phyloP scores from a whole-genome alignment of 768 basidiomycete genomes.

The Lactifluus hygrophoroides region DNA sequence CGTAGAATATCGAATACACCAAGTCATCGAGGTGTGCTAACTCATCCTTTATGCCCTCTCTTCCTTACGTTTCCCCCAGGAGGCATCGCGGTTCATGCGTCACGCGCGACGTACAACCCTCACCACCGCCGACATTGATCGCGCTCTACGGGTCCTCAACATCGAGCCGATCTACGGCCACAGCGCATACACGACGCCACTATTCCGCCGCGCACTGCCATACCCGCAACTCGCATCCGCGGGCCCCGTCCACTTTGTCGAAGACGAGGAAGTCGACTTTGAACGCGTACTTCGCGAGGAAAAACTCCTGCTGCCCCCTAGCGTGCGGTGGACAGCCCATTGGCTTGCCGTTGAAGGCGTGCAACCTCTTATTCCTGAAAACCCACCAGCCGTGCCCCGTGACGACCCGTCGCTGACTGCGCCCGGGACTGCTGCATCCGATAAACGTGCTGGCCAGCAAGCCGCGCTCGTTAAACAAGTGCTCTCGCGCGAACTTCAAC shows the following conservation, averaged over 20 bases:
- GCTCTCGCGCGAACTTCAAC: slow-evolving; percentile 85
- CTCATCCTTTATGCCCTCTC: not conserved
- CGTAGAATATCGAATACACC: slow-evolving; percentile 93
- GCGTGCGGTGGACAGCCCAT: slow-evolving; percentile 85
- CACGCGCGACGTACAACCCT: slow-evolving; percentile 88
- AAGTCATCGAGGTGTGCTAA: slow-evolving; percentile 74
- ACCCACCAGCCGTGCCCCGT: slow-evolving; percentile 74
- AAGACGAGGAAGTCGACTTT: slow-evolving; percentile 97
- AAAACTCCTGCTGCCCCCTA: slow-evolving; percentile 72
- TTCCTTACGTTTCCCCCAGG: slow-evolving; percentile 37
- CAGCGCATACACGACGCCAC: slow-evolving; percentile 52
- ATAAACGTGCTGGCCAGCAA: slow-evolving; percentile 46
- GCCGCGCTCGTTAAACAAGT: slow-evolving; percentile 85
- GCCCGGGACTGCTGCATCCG: slow-evolving; percentile 25
- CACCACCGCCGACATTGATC: slow-evolving; percentile 85
- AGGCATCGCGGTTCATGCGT: slow-evolving; percentile 95
- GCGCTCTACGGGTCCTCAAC: slow-evolving; percentile 88
- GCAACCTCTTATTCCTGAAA: slow-evolving; percentile 93
- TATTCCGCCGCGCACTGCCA: slow-evolving; percentile 49
- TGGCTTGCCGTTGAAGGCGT: slow-evolving; percentile 99
- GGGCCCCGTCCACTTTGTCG: slow-evolving; percentile 83
- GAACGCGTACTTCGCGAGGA: slow-evolving; percentile 83
- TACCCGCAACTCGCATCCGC: slow-evolving; percentile 39
- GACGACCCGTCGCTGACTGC: slow-evolving; percentile 36
- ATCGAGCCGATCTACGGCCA: slow-evolving; percentile 94